Evolutionary conservation across 192 early-diverging fungal genomes (phyloP), one percentile per base, ranked within the genome.

Genomic region (Kappamyces sp.): DNA sequence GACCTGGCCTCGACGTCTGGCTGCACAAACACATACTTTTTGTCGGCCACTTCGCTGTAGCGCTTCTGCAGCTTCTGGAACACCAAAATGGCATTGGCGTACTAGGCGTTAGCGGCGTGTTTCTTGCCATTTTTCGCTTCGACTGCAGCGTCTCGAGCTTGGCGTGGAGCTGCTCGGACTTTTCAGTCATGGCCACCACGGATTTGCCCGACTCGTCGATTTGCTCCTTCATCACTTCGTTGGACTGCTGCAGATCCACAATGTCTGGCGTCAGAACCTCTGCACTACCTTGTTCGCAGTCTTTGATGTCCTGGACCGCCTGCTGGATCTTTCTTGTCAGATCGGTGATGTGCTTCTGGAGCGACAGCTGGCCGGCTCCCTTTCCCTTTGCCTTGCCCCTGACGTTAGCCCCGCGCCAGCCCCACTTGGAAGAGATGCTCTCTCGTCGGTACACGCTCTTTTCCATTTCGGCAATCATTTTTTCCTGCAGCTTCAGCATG

Each of bases 391-490:
- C 60, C 40, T 72, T 70, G 36, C 67, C 65, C 40, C 69, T 73
- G 42, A 35, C 47, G 36, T 6, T 13, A 40, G 7, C 3, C 31
- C 7, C 23, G 23, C 23, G 23, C 2, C n/a, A 66, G 51, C 32
- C 13, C 23, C 43, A 68, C 68, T 75, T 50, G 40, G 66, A 53
- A 31, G 73, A 63, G 58, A 84, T 84, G 38, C 69, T 78, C 55
- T 84, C 82, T 5, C 82, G 58, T 15, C 82, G 32, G 35, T 66
- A 77, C 3, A 84, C 82, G 42, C 71, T 73, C 62, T 83, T 83
- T 65, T 84, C 82, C 82, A 84, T 84, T 47, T 84, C 82, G 2
- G 68, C 57, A 60, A 84, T 74, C 77, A 84, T 80, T 58, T 75
- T 81, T 52, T 84, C 82, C 55, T 84, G 82, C 13, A 84, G 65